Evolutionary conservation across 441 rosid genomes (phyloP).

Genomic region (Populus trichocarpa): DNA sequence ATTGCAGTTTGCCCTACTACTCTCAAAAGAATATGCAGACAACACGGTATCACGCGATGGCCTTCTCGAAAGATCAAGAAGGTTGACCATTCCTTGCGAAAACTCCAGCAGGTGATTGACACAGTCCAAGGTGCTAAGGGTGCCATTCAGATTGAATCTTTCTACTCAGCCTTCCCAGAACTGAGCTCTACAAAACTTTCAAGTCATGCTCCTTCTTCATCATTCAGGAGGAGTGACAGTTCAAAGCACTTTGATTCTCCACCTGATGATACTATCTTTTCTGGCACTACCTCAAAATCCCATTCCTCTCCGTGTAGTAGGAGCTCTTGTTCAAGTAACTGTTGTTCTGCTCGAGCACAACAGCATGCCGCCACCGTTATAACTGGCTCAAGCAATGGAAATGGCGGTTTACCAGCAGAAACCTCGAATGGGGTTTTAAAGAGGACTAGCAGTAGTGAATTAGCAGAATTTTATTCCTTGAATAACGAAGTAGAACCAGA

Average conservation of each 20-base stretch:
- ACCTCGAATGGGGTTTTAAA: slow-evolving; percentile 39
- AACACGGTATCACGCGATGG: slow-evolving; percentile 32
- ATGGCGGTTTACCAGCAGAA: slow-evolving; percentile 24
- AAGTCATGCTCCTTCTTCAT: slow-evolving; percentile 18
- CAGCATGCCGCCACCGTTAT: slow-evolving; percentile 12
- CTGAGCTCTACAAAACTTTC: slow-evolving; percentile 30
- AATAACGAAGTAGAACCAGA: slow-evolving; percentile 44
- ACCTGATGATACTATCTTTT: slow-evolving; percentile 15
- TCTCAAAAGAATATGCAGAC: too few species aligned
- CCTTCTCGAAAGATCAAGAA: slow-evolving; percentile 17
- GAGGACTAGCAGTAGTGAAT: slow-evolving; percentile 42
- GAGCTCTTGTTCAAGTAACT: slow-evolving; percentile 37
- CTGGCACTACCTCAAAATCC: slow-evolving; percentile 21
- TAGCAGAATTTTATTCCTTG: slow-evolving; percentile 43
- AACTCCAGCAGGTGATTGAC: slow-evolving; percentile 34
- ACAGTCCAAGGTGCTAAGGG: slow-evolving; percentile 43
- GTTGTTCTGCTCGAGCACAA: slow-evolving; percentile 36
- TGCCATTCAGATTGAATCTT: slow-evolving; percentile 40
- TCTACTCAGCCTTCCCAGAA: slow-evolving; percentile 45
- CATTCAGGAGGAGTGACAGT: slow-evolving; percentile 9
- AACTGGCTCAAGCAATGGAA: slow-evolving; percentile 20
- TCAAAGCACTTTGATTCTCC: slow-evolving; percentile 13
- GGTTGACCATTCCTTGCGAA: slow-evolving; percentile 26
- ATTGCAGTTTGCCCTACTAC: slow-evolving; percentile 54
- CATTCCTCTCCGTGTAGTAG: slow-evolving; percentile 38